These are phyloP conservation scores for Penicillium pancosmium DNA, from an alignment of 495 filamentous ascomycete species.

Conservation along the genomic window DNA sequence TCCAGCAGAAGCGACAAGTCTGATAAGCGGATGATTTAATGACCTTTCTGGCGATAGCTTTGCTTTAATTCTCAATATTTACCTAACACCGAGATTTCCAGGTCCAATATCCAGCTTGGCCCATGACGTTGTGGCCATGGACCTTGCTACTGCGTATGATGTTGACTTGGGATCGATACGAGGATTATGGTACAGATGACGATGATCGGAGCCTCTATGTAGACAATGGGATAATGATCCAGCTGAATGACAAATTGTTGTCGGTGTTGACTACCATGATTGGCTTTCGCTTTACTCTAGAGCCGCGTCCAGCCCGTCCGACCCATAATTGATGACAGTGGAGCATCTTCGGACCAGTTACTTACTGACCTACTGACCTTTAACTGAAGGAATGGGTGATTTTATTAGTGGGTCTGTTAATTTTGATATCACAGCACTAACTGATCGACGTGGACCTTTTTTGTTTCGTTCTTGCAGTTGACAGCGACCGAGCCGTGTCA, in stretches of 20 bases:
- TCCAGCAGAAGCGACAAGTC: too few species aligned
- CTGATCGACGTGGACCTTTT: background rate
- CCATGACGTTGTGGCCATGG: too few species aligned
- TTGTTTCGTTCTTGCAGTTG: slow-evolving; percentile 10
- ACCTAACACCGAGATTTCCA: too few species aligned
- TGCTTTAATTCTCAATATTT: too few species aligned
- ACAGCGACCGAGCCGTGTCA: slow-evolving; percentile 18
- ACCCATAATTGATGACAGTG: background rate
- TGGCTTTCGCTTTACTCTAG: background rate
- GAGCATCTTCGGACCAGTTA: slow-evolving; percentile 14
- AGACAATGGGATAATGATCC: background rate
- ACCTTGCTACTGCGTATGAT: too few species aligned
- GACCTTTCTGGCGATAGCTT: too few species aligned
- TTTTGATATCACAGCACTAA: slow-evolving; percentile 6
- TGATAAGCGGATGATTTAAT: too few species aligned
- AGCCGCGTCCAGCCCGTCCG: slow-evolving; percentile 10
- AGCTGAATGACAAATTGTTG: slow-evolving; percentile 18
- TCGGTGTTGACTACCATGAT: background rate
- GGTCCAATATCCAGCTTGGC: too few species aligned
- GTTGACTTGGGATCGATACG: too few species aligned
- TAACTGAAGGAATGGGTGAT: background rate
- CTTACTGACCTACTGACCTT: slow-evolving; percentile 9
- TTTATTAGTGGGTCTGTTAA: background rate
- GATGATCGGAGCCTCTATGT: too few species aligned
- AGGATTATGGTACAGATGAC: too few species aligned